Base-by-base conservation (phyloP, 805 yeast genomes). In the Candida broadrunensis region DNA sequence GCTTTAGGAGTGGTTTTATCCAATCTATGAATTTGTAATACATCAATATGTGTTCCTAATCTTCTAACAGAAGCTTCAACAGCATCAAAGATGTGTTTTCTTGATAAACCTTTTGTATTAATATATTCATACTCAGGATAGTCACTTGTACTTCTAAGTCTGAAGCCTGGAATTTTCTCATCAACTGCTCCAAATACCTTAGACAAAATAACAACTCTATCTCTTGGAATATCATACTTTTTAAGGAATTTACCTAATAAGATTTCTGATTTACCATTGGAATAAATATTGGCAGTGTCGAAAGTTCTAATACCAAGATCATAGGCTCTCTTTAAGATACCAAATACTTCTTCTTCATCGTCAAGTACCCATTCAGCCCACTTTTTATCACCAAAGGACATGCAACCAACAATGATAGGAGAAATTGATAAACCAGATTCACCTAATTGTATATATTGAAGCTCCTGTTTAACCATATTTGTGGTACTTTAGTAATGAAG, bases 11-110 rank as follows among this genome's bases (percentile, higher is more conserved):
- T 67, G 2, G 58, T 51, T 15, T 51, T 51, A 55, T 81, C 85
- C 33, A 67, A 58, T 42, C 85, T 59, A 56, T 81, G 86, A 49
- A 80, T 76, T 57, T 78, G 85, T 15, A 68, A 63, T 18, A 80
- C 67, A 54, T 77, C 81, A 35, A 75, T 67, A 47, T 74, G 71
- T 4, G 81, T 77, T 8, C 80, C 81, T 42, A 76, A 54, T 51
- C 81, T 62, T 46, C 61, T 60, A 13, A 65, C 70, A 4, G 77
- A 69, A 6, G 55, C 61, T 39, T 56, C 53, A 37, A 56, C 65
- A 36, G 75, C 77, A 39, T 72, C 77, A n/a, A 73, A 44, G 20
- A 76, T 65, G 50, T 75, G 77, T 43, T 72, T 73, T 41, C 54
- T 41, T 2, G 51, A 46, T 32, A 48, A 46, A 3, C 80, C 80